A percentile compares a stretch with the other conserved stretches of the same genome.
phyloP scores from a whole-genome alignment of 805 yeast species.

The Priceomyces melissophilus region DNA sequence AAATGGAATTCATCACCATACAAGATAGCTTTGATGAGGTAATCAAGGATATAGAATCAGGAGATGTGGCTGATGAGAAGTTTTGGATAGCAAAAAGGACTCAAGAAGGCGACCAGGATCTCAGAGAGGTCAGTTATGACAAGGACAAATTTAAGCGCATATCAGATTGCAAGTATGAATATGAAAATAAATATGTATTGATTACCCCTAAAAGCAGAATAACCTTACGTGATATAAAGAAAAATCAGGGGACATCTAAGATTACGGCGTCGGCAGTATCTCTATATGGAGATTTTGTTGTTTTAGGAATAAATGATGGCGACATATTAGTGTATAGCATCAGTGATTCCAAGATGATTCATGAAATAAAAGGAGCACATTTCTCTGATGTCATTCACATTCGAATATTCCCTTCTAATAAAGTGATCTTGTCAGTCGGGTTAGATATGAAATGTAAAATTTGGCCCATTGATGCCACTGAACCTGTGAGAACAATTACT shows the following conservation, averaged over 20 bases:
- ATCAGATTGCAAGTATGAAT: slow-evolving; percentile 1
- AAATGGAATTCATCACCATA: slow-evolving; percentile 26
- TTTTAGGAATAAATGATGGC: slow-evolving; percentile 14
- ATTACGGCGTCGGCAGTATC: slow-evolving; percentile 5
- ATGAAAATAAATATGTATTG: slow-evolving; percentile 2
- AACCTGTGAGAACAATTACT: slow-evolving; percentile 36
- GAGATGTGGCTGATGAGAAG: slow-evolving; percentile 18
- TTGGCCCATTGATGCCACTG: slow-evolving; percentile 46
- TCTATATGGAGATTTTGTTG: slow-evolving; percentile 2
- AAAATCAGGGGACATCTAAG: background rate
- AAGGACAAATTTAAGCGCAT: slow-evolving; percentile 1
- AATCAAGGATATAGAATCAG: slow-evolving; percentile 32
- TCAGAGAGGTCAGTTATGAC: background rate
- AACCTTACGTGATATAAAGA: background rate
- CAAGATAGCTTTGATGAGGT: slow-evolving; percentile 47
- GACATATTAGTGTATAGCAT: slow-evolving; percentile 10
- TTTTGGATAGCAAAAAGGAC: slow-evolving; percentile 45
- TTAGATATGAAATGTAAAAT: slow-evolving; percentile 56
- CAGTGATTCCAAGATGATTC: slow-evolving; percentile 7
- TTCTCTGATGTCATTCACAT: slow-evolving; percentile 41
- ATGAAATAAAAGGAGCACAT: slow-evolving; percentile 43
- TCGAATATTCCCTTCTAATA: slow-evolving; percentile 59
- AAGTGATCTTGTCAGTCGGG: slow-evolving; percentile 58
- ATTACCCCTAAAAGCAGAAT: background rate
- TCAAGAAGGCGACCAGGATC: slow-evolving; percentile 13